Evolutionary conservation across 192 early-diverging fungal genomes (phyloP).

Genomic region (Coemansia sp.): DNA sequence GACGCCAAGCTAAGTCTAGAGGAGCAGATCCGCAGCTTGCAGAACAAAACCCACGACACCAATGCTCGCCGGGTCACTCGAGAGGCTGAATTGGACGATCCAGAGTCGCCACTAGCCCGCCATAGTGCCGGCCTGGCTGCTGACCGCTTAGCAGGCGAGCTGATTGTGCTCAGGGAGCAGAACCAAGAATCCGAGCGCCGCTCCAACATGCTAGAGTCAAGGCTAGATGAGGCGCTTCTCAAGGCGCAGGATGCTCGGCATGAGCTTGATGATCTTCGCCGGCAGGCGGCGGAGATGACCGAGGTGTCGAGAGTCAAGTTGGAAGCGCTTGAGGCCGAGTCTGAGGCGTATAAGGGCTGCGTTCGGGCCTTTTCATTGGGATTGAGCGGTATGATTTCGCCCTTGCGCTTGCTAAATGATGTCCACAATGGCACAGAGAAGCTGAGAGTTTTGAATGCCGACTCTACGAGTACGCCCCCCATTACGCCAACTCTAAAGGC

Average conservation of each 20-base stretch:
- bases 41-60: slow-evolving; percentile 32
- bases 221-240: slow-evolving; percentile 38
- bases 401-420: slow-evolving; percentile 28
- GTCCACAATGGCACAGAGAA: slow-evolving; percentile 26
- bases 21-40: slow-evolving; percentile 30
- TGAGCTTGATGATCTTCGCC: slow-evolving; percentile 14
- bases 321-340: slow-evolving; percentile 11
- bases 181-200: slow-evolving; percentile 24
- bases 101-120: slow-evolving; percentile 36
- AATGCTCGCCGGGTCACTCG: slow-evolving; percentile 21
- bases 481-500: slow-evolving; percentile 31
- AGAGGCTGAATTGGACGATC: slow-evolving; percentile 4
- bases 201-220: slow-evolving; percentile 20
- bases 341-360: slow-evolving; percentile 8
- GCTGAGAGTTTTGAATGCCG: slow-evolving; percentile 13
- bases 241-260: slow-evolving; percentile 23
- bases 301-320: slow-evolving; percentile 10
- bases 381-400: slow-evolving; percentile 11
- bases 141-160: slow-evolving; percentile 48
- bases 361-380: slow-evolving; percentile 24
- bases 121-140: slow-evolving; percentile 38
- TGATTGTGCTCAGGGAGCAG: slow-evolving; percentile 42
- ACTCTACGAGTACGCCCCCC: slow-evolving; percentile 26
- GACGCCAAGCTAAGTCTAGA: slow-evolving; percentile 9
- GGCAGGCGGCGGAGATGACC: slow-evolving; percentile 15